Conservation (phyloP, 768 basidiomycete genomes). For the Suillus brevipes region DNA sequence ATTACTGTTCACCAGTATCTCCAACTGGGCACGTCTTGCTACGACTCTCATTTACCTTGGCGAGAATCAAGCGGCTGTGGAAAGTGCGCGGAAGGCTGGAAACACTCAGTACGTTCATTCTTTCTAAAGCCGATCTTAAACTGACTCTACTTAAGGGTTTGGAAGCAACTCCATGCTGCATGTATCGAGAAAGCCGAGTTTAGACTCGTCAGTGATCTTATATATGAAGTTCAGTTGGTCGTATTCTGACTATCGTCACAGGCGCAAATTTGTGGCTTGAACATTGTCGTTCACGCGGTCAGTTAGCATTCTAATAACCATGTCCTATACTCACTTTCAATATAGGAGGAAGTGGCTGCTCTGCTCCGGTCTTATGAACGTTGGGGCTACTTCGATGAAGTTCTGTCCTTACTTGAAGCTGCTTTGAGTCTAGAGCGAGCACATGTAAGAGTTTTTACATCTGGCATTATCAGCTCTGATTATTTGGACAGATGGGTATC, state of each 20-base stretch:
- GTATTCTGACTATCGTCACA: constrained; percentile 26
- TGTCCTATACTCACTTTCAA: constrained; percentile 8
- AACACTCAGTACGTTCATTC: constrained; percentile 82
- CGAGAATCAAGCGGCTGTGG: constrained; percentile 97
- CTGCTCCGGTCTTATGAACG: constrained; percentile 85
- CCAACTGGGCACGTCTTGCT: constrained; percentile 97
- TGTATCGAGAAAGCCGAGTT: constrained; percentile 98
- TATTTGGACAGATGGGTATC: constrained; percentile 75
- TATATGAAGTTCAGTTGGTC: not conserved
- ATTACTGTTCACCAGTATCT: constrained; percentile 93
- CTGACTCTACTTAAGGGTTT: constrained; percentile 62
- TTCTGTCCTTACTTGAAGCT: constrained; percentile 88
- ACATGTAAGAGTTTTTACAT: constrained; percentile 52
- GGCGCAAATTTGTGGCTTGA: constrained; percentile 99
- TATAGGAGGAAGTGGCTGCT: constrained; percentile 73
- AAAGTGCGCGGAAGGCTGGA: constrained; percentile 98
- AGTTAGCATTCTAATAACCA: constrained; percentile 18
- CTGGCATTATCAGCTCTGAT: constrained; percentile 16
- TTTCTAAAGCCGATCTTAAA: not conserved
- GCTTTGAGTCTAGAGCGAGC: constrained; percentile 96
- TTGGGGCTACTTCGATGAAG: constrained; percentile 92
- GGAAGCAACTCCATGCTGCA: constrained; percentile 99
- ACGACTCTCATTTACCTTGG: constrained; percentile 98
- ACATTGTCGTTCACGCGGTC: constrained; percentile 90
- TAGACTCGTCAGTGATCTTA: constrained; percentile 61